Evolutionary conservation across 2,329 filamentous ascomycete genomes (phyloP).

Genomic region (Zasmidium citrigriseum): DNA sequence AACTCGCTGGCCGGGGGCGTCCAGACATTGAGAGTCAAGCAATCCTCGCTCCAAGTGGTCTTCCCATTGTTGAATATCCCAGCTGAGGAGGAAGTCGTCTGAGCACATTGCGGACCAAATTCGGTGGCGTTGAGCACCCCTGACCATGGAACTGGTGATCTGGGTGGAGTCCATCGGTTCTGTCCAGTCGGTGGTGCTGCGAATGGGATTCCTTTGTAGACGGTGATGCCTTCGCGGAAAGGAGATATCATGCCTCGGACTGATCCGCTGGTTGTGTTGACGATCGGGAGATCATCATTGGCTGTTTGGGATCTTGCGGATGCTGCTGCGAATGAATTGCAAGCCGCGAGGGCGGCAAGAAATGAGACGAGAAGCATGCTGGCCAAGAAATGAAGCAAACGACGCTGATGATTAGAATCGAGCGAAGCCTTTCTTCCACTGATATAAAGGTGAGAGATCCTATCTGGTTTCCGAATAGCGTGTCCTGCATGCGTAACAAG

Average conservation of each 20-base stretch:
- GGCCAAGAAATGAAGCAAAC: neutral
- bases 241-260: neutral
- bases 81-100: neutral
- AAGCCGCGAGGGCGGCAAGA: neutral
- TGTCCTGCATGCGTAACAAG: too few relatives aligned
- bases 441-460: too few relatives aligned
- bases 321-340: neutral
- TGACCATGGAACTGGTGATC: neutral
- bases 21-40: neutral
- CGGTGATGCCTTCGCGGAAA: neutral
- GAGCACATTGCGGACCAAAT: constrained; percentile 5
- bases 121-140: constrained; percentile 5
- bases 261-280: constrained; percentile 3
- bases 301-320: neutral
- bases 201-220: constrained; percentile 52
- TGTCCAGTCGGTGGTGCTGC: constrained; percentile 51
- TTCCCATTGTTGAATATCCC: neutral
- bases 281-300: neutral
- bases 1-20: neutral
- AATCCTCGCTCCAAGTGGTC: neutral
- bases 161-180: constrained; percentile 61
- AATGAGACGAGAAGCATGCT: neutral
- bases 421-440: too few relatives aligned
- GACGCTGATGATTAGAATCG: neutral
- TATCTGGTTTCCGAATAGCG: too few relatives aligned